Evolutionary conservation across 108 stramenopile species (phyloP).

Genomic region (Aurantiochytrium sp.): DNA sequence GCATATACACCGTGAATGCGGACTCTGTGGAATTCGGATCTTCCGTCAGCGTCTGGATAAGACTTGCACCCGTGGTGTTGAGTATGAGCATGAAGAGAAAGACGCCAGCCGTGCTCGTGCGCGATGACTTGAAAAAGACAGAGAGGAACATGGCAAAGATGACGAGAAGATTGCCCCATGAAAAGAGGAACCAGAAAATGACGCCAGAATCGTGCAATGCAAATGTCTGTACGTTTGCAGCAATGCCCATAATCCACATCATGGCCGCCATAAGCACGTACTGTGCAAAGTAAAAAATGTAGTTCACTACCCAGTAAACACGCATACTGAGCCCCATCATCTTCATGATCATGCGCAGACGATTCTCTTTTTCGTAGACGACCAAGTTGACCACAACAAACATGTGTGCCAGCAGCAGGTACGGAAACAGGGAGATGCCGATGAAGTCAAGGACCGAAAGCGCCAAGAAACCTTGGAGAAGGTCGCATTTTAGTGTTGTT

Average conservation of each 20-base stretch:
- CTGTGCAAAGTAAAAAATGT: neutral
- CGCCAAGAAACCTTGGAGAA: neutral
- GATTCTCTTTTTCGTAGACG: conserved; percentile 10
- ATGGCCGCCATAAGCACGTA: neutral
- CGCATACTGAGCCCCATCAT: conserved; percentile 11
- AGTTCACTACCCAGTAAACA: neutral
- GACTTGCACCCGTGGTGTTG: conserved; percentile 39
- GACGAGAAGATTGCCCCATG: conserved; percentile 50
- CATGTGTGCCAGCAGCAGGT: neutral
- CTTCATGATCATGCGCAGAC: conserved; percentile 16
- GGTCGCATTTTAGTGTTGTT: neutral
- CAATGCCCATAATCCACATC: neutral
- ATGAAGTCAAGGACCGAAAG: conserved; percentile 2
- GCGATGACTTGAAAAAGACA: conserved; percentile 52
- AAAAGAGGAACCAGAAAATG: conserved; percentile 29
- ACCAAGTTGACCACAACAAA: neutral
- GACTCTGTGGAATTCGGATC: neutral
- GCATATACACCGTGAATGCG: conserved; percentile 44
- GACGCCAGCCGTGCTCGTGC: conserved; percentile 29
- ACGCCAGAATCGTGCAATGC: neutral
- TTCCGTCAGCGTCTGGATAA: conserved; percentile 40
- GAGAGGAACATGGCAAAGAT: conserved; percentile 57
- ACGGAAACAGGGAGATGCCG: neutral
- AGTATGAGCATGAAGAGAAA: conserved; percentile 16
- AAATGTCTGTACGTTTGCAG: conserved; percentile 7